These are phyloP conservation scores for Thozetella sp. DNA, from an alignment of 495 filamentous ascomycete species.

Conservation along the genomic window DNA sequence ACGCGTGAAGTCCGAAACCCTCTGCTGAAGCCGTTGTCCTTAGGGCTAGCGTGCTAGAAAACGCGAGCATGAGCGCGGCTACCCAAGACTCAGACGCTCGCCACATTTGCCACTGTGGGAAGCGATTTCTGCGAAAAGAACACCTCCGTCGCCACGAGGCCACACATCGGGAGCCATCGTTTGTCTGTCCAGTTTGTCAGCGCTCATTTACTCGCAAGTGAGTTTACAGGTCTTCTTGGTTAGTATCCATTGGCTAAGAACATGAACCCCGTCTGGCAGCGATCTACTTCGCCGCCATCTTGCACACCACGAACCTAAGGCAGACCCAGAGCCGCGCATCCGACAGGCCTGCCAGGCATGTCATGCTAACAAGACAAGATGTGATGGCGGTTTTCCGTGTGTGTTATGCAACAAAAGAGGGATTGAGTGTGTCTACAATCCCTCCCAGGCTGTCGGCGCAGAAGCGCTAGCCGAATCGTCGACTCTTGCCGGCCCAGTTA, in stretches of 20 bases:
- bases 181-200: constrained; percentile 19
- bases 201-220: constrained; percentile 25
- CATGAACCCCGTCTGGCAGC: too few species aligned
- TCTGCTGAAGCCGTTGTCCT: too few species aligned
- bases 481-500: too few species aligned
- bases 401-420: constrained; percentile 19
- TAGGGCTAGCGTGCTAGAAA: too few species aligned
- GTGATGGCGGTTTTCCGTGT: constrained; percentile 24
- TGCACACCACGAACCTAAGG: constrained; percentile 6
- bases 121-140: constrained; percentile 26
- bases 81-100: background rate
- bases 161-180: constrained; percentile 13
- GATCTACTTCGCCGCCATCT: constrained; percentile 14
- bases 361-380: constrained; percentile 25
- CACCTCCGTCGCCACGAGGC: constrained; percentile 27
- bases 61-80: too few species aligned
- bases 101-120: constrained; percentile 23
- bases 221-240: background rate
- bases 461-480: background rate
- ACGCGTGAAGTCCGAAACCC: too few species aligned
- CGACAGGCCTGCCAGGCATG: constrained; percentile 24
- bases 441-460: background rate
- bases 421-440: constrained; percentile 20
- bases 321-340: constrained; percentile 1
- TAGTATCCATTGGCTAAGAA: background rate